Evolutionary conservation across 768 basidiomycete genomes (phyloP).

Genomic region (Leccinum obscurum): DNA sequence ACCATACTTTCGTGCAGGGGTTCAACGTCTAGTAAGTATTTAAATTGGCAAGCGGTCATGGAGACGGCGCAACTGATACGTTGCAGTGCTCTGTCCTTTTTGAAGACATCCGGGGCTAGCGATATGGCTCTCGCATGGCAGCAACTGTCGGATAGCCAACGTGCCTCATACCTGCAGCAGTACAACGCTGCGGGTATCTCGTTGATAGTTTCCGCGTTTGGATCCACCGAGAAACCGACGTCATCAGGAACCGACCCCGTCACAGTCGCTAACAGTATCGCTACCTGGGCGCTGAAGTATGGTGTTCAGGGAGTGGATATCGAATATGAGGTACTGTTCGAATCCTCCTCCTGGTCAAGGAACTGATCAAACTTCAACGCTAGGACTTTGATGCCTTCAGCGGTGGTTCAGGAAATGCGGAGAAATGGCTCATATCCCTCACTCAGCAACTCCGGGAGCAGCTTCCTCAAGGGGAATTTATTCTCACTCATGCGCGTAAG

Average conservation of each 20-base stretch:
- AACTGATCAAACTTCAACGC: neutral
- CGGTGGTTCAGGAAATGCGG: slow-evolving; percentile 43
- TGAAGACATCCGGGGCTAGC: slow-evolving; percentile 38
- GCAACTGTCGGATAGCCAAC: slow-evolving; percentile 34
- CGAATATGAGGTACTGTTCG: slow-evolving; percentile 43
- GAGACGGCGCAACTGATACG: neutral
- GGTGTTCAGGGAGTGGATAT: slow-evolving; percentile 52
- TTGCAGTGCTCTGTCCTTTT: slow-evolving; percentile 42
- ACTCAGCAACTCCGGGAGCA: slow-evolving; percentile 31
- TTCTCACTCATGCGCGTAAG: slow-evolving; percentile 38
- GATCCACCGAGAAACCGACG: slow-evolving; percentile 41
- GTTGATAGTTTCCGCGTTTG: slow-evolving; percentile 56
- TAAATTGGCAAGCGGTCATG: neutral
- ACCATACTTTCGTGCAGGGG: slow-evolving; percentile 18
- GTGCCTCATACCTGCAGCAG: slow-evolving; percentile 43
- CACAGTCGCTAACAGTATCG: slow-evolving; percentile 41
- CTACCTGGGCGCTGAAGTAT: slow-evolving; percentile 46
- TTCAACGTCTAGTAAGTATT: slow-evolving; percentile 35
- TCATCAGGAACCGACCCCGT: slow-evolving; percentile 34
- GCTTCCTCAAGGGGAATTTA: slow-evolving; percentile 35
- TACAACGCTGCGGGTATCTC: slow-evolving; percentile 57
- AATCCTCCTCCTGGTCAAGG: neutral
- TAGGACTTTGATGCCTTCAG: slow-evolving; percentile 63
- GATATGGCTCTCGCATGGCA: slow-evolving; percentile 49
- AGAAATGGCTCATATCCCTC: slow-evolving; percentile 39